Evolutionary conservation across 2,329 filamentous ascomycete species (phyloP).

Genomic region (Cladosporium colombiae): DNA sequence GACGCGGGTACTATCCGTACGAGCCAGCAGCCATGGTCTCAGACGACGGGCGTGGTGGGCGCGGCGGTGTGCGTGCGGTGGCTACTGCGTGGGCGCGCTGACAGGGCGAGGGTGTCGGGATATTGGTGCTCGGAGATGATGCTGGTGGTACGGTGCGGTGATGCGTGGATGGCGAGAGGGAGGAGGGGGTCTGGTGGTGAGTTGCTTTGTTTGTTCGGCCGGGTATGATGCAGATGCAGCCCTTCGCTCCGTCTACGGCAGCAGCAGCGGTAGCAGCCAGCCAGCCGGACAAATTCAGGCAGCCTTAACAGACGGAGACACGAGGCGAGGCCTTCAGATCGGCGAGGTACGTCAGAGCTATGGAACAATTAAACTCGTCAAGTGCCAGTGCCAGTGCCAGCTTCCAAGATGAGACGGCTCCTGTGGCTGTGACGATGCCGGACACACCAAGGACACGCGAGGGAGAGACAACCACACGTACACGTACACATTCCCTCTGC

Average conservation of each 20-base stretch:
- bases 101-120: slow-evolving; percentile 1
- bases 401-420: background rate
- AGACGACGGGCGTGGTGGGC: slow-evolving; percentile 21
- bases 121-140: slow-evolving; percentile 11
- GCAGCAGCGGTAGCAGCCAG: background rate
- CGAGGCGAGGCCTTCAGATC: background rate
- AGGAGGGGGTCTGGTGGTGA: background rate
- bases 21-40: slow-evolving; percentile 17
- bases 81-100: slow-evolving; percentile 6
- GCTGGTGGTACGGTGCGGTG: background rate
- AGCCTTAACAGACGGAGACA: background rate
- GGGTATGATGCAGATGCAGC: background rate
- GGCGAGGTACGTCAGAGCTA: background rate
- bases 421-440: background rate
- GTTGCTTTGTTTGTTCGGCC: slow-evolving; percentile 15
- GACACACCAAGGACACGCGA: background rate
- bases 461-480: background rate
- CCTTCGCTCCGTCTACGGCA: background rate
- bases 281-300: background rate
- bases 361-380: background rate
- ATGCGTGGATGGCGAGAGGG: background rate
- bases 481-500: background rate
- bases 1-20: slow-evolving; percentile 15
- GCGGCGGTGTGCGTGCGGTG: slow-evolving; percentile 13
- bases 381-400: background rate